Evolutionary conservation across 2,329 filamentous ascomycete species (phyloP), one percentile per base, ranked within the genome.

Genomic region (Dothidotthia symphoricarpi): DNA sequence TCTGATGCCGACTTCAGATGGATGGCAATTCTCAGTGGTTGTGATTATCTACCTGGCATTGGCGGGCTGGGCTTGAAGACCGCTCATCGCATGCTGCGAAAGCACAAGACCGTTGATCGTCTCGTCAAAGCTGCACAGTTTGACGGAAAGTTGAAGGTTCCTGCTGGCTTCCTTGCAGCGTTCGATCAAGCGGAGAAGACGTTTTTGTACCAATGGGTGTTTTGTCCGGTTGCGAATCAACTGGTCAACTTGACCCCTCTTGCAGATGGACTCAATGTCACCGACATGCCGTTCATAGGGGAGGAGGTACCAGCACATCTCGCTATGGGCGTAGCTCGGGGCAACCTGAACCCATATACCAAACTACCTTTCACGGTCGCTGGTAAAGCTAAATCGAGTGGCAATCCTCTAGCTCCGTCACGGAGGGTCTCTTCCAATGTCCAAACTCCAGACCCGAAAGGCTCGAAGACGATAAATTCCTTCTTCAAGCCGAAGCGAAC

Each of bases 1-100:
- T 86, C 87, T 2, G 91, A 97, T 64, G 75, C 77, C 8, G 88
- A 96, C 52, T 98, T 98, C 57, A 81, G 93, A 42, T 83, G 82
- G 36, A 98, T 98, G 93, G 88, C 90, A 27, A 98, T 98, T 51
- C 71, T 98, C 43, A 95, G 89, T 61, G 93, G 93, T 6, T 98
- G 93, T 63, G 93, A 98, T 63, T 98, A 98, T 64, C 77, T 97
- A n/a, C 74, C 83, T 2, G 86, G 85, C 41, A 86, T 98, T 45
- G 83, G 81, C 39, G 85, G 85, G 34, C 81, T 98, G 67, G 93
- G 93, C 0, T 68, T 98, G 39, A 97, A 96, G 73, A 97, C 90
- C 5, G 91, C 93, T 0, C 86, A 98, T 67, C 83, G 89, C 29
- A 80, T 93, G 72, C 78, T 98, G 42, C 82, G 91, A 43, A 95